Evolutionary conservation across 192 early-diverging fungal species (phyloP).

Genomic region (Linnemannia zychae): DNA sequence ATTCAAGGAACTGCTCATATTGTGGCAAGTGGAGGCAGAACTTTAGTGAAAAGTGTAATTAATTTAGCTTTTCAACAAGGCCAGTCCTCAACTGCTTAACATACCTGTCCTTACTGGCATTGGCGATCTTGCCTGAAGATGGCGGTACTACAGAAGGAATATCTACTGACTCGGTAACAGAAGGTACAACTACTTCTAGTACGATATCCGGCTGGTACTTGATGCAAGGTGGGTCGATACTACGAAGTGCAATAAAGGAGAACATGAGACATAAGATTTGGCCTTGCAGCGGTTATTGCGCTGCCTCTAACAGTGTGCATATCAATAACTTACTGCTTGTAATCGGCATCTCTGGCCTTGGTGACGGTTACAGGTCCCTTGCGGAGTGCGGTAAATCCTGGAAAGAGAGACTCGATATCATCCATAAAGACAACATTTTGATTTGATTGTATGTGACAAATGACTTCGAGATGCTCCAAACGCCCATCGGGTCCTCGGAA

Average conservation of each 20-base stretch:
- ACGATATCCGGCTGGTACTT: conserved; percentile 27
- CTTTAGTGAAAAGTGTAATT: neutral
- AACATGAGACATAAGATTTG: neutral
- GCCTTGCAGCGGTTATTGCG: neutral
- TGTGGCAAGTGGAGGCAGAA: neutral
- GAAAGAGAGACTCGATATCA: conserved; percentile 28
- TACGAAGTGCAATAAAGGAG: neutral
- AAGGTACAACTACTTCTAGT: conserved; percentile 15
- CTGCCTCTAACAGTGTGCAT: no score
- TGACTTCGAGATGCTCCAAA: neutral
- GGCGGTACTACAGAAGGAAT: neutral
- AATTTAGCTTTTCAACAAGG: neutral
- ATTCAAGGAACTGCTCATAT: neutral
- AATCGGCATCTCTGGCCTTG: conserved; percentile 7
- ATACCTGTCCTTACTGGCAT: neutral
- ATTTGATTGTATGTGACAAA: neutral
- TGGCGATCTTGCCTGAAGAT: neutral
- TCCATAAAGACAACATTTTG: conserved; percentile 26
- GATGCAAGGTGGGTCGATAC: conserved; percentile 33
- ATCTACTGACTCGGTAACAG: neutral
- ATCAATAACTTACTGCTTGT: conserved; percentile 5
- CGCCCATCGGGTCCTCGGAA: neutral
- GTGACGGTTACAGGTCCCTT: conserved; percentile 21
- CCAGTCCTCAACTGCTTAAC: no score
- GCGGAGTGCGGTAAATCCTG: conserved; percentile 15